These are phyloP conservation scores for Punica granatum DNA, from an alignment of 345 rosid species.

Conservation along the genomic window DNA sequence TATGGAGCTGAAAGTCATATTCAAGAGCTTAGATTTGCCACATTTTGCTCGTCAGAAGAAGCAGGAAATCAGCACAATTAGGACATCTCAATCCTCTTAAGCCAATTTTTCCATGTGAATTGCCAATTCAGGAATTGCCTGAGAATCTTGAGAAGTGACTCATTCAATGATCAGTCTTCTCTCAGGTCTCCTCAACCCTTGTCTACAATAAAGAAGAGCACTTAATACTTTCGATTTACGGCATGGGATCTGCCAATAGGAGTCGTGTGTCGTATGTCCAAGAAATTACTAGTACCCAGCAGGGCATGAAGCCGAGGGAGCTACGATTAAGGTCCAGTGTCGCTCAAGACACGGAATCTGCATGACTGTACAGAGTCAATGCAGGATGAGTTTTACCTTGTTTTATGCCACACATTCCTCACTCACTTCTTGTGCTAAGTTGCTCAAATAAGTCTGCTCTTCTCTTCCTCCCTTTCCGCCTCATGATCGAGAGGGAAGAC, in stretches of 20 bases:
- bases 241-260: too few relatives aligned
- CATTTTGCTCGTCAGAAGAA: not conserved
- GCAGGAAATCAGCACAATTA: not conserved
- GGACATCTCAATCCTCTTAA: too few relatives aligned
- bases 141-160: not conserved
- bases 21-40: not conserved
- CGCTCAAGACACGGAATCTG: not conserved
- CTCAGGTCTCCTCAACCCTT: not conserved
- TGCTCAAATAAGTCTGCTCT: not conserved
- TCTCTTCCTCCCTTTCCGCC: not conserved
- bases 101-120: too few relatives aligned
- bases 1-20: not conserved
- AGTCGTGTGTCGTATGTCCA: too few relatives aligned
- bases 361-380: not conserved
- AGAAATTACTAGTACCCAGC: not conserved
- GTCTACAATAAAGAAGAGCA: not conserved
- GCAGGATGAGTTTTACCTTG: slow-evolving; percentile 3
- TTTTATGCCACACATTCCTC: not conserved
- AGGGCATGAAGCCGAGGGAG: not conserved
- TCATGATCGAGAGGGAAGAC: not conserved
- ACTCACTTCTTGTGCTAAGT: not conserved
- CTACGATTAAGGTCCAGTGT: not conserved
- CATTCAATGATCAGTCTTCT: not conserved
- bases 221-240: not conserved
- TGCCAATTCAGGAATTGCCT: not conserved